Conservation (phyloP, 179 eudicot genomes). For the Spinacia oleracea region DNA sequence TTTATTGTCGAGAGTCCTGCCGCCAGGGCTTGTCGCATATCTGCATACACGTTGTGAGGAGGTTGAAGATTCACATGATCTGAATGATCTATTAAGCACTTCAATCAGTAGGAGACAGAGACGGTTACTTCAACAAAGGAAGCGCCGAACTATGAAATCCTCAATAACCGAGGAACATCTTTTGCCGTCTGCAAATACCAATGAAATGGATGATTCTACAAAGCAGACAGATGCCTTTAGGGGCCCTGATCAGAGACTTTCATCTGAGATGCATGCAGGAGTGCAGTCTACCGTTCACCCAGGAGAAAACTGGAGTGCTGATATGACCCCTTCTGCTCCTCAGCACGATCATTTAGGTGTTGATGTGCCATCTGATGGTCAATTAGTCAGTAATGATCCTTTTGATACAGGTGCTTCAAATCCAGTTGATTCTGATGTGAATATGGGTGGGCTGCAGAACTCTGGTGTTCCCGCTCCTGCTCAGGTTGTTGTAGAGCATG, state of each 20-base stretch:
- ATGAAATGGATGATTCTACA: conserved; percentile 49
- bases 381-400: conserved; percentile 33
- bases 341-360: conserved; percentile 47
- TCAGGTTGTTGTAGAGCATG: conserved; percentile 90
- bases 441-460: conserved; percentile 39
- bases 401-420: conserved; percentile 42
- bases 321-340: conserved; percentile 35
- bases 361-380: conserved; percentile 45
- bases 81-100: conserved; percentile 59
- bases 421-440: conserved; percentile 51
- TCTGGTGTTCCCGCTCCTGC: conserved; percentile 85
- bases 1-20: conserved; percentile 87
- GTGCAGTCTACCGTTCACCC: conserved; percentile 38
- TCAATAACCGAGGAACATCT: conserved; percentile 48
- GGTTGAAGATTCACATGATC: conserved; percentile 53
- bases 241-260: conserved; percentile 45
- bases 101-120: conserved; percentile 75
- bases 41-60: conserved; percentile 82
- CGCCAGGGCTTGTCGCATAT: conserved; percentile 99
- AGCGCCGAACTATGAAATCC: conserved; percentile 59
- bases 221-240: conserved; percentile 42
- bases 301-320: conserved; percentile 47
- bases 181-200: conserved; percentile 41
- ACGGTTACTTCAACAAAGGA: conserved; percentile 83
- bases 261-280: conserved; percentile 43